Evolutionary conservation across 1,139 yeast species (phyloP).

Genomic region (Pneumocystis canis): DNA sequence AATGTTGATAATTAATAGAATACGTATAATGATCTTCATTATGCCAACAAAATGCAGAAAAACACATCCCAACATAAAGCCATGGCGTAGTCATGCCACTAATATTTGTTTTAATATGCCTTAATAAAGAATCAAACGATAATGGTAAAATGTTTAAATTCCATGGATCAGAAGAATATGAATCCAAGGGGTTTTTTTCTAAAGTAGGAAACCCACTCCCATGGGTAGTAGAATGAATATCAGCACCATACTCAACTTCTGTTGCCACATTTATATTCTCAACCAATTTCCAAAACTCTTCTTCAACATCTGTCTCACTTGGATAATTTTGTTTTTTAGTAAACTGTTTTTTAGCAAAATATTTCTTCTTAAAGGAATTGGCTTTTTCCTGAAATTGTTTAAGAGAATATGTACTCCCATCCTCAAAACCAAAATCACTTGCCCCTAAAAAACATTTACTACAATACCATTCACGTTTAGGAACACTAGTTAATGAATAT

Average conservation of each 20-base stretch:
- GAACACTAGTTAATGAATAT: constrained; percentile 36
- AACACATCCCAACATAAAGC: constrained; percentile 50
- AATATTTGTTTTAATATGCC: constrained; percentile 31
- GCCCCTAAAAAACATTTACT: constrained; percentile 70
- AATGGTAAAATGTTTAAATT: constrained; percentile 52
- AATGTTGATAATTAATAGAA: constrained; percentile 48
- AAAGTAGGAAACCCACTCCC: constrained; percentile 40
- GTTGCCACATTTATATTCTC: constrained; percentile 26
- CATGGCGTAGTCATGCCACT: constrained; percentile 34
- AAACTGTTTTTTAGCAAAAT: constrained; percentile 19
- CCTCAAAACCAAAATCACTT: constrained; percentile 82
- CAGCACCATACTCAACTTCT: constrained; percentile 38
- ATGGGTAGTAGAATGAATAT: constrained; percentile 31
- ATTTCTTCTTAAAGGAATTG: constrained; percentile 31
- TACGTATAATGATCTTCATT: constrained; percentile 66
- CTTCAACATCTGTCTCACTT: constrained; percentile 19
- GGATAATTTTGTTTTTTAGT: constrained; percentile 6
- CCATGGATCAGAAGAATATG: constrained; percentile 44
- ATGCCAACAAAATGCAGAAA: constrained; percentile 59
- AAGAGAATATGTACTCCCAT: constrained; percentile 46
- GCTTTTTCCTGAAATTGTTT: constrained; percentile 48
- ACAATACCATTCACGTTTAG: constrained; percentile 62
- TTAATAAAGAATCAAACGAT: constrained; percentile 39
- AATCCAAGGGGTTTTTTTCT: constrained; percentile 21
- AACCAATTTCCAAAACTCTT: constrained; percentile 29